phyloP scores from a whole-genome alignment of 139 green algal genomes.

The Cymbomonas tetramitiformis region DNA sequence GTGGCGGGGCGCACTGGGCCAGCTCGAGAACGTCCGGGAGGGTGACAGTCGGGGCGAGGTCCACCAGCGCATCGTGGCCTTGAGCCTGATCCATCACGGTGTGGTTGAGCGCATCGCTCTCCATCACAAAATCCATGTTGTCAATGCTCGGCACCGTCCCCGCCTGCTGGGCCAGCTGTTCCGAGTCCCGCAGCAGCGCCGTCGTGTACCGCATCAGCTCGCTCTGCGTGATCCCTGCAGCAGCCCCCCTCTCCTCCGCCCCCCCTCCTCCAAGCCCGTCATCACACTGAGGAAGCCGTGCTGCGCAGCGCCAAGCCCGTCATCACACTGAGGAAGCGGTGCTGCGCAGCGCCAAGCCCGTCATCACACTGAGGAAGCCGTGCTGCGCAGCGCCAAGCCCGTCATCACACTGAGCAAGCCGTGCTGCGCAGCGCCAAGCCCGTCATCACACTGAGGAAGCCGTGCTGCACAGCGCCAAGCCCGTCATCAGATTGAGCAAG shows the following conservation, averaged over 20 bases:
- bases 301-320: too few species aligned
- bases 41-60: neutral
- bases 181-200: constrained; percentile 73
- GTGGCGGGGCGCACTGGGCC: too few species aligned
- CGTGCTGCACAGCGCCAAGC: too few species aligned
- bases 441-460: too few species aligned
- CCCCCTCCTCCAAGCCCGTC: constrained; percentile 38
- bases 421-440: too few species aligned
- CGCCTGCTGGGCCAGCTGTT: constrained; percentile 64
- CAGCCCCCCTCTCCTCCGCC: constrained; percentile 67
- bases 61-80: constrained; percentile 24
- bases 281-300: too few species aligned
- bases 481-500: too few species aligned
- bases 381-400: too few species aligned
- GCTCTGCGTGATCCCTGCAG: constrained; percentile 62
- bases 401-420: too few species aligned
- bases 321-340: too few species aligned
- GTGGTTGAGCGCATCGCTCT: constrained; percentile 80
- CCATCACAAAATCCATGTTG: constrained; percentile 96
- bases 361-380: too few species aligned
- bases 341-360: too few species aligned
- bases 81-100: constrained; percentile 55
- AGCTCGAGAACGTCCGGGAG: constrained; percentile 17
- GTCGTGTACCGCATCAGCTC: constrained; percentile 79
- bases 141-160: constrained; percentile 68